Base-by-base conservation (phyloP, 2,329 filamentous ascomycete genomes). In the Trichocomaceae sp. region DNA sequence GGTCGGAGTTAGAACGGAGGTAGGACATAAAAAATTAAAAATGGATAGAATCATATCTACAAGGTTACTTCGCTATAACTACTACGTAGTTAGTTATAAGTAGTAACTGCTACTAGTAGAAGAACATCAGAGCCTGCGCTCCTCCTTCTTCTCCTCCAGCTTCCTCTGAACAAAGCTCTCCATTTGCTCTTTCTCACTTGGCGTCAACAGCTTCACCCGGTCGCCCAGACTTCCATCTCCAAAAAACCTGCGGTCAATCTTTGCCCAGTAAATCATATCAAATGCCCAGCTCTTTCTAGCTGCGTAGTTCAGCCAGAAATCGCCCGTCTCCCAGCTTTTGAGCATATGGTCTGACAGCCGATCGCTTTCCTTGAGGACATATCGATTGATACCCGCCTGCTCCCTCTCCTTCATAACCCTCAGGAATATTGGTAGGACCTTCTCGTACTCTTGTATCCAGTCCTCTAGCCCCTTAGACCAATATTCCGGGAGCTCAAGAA, bases 161-260 rank as follows among this genome's bases (percentile, higher is more conserved):
- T 63, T 63, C 19, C 45, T 59, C 44, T 52, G 10, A 10, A 64
- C 56, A 57, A 63, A 59, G 3, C 13, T 22, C 29, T 61, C 60
- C 48, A 63, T 60, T 2, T 26, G 52, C 13, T 54, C 29, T 37
- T 50, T 61, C 22, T 66, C 59, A 6, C 59, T 57, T 9, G 9
- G 13, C n/a, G 53, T 62, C 35, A 66, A 54, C 10, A 62, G 46
- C 17, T 56, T 9, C 4, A 62, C 8, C 23, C 57, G 57, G 26
- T 63, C 60, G 2, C 61, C 50, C 7, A 62, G 33, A 39, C 44
- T 17, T 0, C 56, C 59, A 45, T 57, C 54, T 0, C 63, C 64
- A 59, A 62, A 67, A 20, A 63, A 64, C 37, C 57, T 54, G 10
- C 56, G 42, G 41, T 67, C 63, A 56, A 66, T 63, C 19, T 59